A percentile compares a stretch with the other conserved stretches of the same genome.
Conservation (phyloP, 139 green algal genomes). For the Prasinococcaceae sp. region DNA sequence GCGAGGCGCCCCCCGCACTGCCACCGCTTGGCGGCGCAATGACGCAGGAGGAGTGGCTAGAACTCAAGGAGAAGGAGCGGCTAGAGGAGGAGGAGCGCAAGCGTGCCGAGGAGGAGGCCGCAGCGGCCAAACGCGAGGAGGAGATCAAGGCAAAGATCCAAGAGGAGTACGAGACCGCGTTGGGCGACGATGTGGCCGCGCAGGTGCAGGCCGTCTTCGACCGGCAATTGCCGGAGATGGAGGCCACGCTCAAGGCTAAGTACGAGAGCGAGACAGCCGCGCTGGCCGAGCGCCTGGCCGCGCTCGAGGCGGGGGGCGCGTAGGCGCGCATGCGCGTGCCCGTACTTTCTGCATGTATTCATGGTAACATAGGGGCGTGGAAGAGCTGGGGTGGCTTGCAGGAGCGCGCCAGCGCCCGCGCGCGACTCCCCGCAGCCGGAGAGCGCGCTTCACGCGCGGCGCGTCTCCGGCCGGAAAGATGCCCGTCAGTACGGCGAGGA, state of each 20-base stretch:
- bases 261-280: conserved; percentile 27
- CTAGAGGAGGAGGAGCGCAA: conserved; percentile 17
- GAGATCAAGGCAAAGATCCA: conserved; percentile 20
- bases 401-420: too few species aligned
- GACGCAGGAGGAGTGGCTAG: neutral
- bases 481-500: too few species aligned
- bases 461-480: too few species aligned
- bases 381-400: too few species aligned
- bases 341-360: too few species aligned
- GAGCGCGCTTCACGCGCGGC: too few species aligned
- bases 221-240: conserved; percentile 14
- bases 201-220: conserved; percentile 20
- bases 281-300: too few species aligned
- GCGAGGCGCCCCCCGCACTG: neutral
- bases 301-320: too few species aligned
- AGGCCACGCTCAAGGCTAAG: conserved; percentile 31
- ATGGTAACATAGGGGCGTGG: too few species aligned
- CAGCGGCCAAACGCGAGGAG: conserved; percentile 20
- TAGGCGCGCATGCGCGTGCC: too few species aligned
- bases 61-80: conserved; percentile 9
- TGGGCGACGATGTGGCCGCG: conserved; percentile 38
- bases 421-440: too few species aligned
- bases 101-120: conserved; percentile 14
- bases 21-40: conserved; percentile 1
- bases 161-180: conserved; percentile 35